phyloP scores from a whole-genome alignment of 164 flowering plant genomes.

The Platanus orientalis region DNA sequence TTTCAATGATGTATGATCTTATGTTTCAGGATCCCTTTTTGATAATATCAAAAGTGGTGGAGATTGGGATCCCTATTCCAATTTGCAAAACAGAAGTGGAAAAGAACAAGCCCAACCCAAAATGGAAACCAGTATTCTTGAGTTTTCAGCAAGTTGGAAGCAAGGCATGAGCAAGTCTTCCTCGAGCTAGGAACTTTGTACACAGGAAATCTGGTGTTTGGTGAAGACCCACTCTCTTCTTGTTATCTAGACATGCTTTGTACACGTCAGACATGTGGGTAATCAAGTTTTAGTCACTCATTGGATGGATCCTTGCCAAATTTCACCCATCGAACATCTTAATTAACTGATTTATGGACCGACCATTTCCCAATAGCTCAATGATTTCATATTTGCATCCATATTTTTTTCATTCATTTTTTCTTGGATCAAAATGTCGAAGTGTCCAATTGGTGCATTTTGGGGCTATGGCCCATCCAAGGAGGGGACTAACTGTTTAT shows the following conservation, averaged over 20 bases:
- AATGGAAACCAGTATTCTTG: conserved; percentile 55
- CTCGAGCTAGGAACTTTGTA: not conserved
- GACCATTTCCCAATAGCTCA: not conserved
- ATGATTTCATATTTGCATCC: not conserved
- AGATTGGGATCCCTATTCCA: conserved; percentile 42
- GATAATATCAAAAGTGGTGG: conserved; percentile 54
- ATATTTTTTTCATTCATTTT: not conserved
- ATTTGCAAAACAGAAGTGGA: conserved; percentile 65
- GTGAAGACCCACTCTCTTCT: not conserved
- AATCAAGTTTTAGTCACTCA: not conserved
- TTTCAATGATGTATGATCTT: conserved; percentile 9
- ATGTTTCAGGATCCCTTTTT: conserved; percentile 60
- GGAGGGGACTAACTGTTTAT: not conserved
- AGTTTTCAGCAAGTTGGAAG: conserved; percentile 67
- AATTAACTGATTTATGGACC: not conserved
- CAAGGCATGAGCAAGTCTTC: conserved; percentile 38
- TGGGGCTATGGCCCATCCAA: not conserved
- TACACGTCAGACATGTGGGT: conserved; percentile 5
- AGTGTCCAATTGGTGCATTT: not conserved
- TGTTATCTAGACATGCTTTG: conserved; percentile 2
- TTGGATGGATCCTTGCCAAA: conserved; percentile 2
- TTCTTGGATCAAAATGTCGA: not conserved
- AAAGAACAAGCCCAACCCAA: conserved; percentile 54
- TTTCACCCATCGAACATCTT: conserved; percentile 1
- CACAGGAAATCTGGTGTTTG: not conserved